phyloP scores from a whole-genome alignment of 1,284 basidiomycete genomes.

The Garcileccinum viscosum region DNA sequence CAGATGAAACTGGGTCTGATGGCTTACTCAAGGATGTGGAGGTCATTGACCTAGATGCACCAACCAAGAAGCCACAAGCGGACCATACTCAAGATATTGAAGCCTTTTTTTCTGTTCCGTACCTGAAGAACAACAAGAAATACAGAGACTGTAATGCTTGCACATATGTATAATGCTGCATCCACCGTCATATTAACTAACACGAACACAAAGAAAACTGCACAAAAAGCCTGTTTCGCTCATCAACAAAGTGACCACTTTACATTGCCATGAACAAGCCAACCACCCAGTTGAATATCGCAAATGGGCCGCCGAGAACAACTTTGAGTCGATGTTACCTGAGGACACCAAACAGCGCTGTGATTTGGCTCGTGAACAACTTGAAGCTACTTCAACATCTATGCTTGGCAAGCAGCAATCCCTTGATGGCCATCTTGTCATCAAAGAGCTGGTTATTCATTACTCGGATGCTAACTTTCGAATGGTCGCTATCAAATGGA shows the following conservation, averaged over 20 bases:
- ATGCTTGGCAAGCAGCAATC: too few relatives aligned
- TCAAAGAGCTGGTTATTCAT: too few relatives aligned
- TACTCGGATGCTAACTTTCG: too few relatives aligned
- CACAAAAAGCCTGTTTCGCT: background rate
- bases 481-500: too few relatives aligned
- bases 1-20: background rate
- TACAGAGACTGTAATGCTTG: slow-evolving; percentile 1
- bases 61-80: background rate
- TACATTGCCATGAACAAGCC: too few relatives aligned
- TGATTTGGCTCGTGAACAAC: background rate
- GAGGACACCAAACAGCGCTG: background rate
- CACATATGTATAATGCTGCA: background rate
- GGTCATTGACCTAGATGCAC: background rate
- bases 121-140: slow-evolving; percentile 2
- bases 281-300: too few relatives aligned
- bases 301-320: background rate
- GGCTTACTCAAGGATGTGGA: background rate
- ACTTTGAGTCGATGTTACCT: background rate
- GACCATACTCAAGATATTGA: background rate
- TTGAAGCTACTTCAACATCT: too few relatives aligned
- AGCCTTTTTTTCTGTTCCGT: background rate
- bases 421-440: too few relatives aligned
- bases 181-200: too few relatives aligned
- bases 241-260: background rate
- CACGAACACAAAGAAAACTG: background rate